Percentiles rank a stretch among this genome's conserved stretches.
Conservation (phyloP, 2,329 filamentous ascomycete genomes). For the Tolypocladium sp. region DNA sequence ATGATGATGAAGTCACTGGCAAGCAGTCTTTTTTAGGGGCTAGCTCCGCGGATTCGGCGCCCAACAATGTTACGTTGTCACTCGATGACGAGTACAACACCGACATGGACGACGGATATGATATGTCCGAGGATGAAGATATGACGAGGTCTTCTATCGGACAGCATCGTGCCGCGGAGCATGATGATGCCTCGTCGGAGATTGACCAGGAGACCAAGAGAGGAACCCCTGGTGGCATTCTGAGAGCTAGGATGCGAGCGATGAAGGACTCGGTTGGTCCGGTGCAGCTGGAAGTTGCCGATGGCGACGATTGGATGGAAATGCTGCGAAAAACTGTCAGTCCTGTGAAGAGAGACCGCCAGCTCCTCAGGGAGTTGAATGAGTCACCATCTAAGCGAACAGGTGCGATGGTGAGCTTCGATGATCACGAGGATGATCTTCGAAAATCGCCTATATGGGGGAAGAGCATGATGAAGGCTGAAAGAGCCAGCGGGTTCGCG, state of each 20-base stretch:
- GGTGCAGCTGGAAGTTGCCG: conserved; percentile 49
- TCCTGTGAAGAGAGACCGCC: conserved; percentile 84
- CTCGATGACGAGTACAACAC: conserved; percentile 46
- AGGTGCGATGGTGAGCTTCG: conserved; percentile 15
- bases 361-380: conserved; percentile 53
- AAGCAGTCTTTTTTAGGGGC: conserved; percentile 84
- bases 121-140: conserved; percentile 59
- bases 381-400: conserved; percentile 34
- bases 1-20: conserved; percentile 46
- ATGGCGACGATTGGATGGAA: conserved; percentile 83
- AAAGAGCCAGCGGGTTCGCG: conserved; percentile 17
- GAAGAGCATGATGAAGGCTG: conserved; percentile 18
- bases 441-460: conserved; percentile 26
- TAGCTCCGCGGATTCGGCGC: conserved; percentile 76
- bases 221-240: conserved; percentile 48
- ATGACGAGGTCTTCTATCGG: conserved; percentile 71
- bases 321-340: conserved; percentile 92
- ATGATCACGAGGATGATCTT: conserved; percentile 41
- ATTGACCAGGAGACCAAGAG: conserved; percentile 36
- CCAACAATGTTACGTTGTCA: conserved; percentile 49
- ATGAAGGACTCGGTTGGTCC: conserved; percentile 52
- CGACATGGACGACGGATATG: conserved; percentile 68
- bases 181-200: conserved; percentile 46
- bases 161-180: conserved; percentile 71
- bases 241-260: conserved; percentile 55